These are phyloP conservation scores for Articulospora tetracladia DNA, from an alignment of 495 filamentous ascomycete species.

Conservation along the genomic window DNA sequence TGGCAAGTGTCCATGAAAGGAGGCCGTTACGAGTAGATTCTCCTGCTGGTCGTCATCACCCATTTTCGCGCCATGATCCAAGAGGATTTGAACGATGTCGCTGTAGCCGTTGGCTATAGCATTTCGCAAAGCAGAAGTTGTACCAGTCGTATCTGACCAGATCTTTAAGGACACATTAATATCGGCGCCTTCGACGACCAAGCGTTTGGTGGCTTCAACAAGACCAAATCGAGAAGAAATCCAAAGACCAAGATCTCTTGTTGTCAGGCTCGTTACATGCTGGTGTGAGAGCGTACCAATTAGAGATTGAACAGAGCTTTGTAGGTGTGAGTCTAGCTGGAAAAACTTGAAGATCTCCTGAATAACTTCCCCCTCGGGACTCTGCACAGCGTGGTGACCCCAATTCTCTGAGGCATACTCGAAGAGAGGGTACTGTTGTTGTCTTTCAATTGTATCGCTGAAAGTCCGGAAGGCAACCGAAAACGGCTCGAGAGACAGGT, in stretches of 20 bases:
- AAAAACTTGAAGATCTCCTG: not conserved
- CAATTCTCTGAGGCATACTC: not conserved
- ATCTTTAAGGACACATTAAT: not conserved
- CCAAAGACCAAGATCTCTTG: not conserved
- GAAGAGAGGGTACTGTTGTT: not conserved
- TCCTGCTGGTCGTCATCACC: not conserved
- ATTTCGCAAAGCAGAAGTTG: not conserved
- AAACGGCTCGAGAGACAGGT: not conserved
- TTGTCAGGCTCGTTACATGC: not conserved
- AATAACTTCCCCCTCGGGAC: not conserved
- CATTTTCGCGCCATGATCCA: not conserved
- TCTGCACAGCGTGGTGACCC: not conserved
- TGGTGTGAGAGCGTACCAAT: not conserved
- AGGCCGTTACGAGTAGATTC: not conserved
- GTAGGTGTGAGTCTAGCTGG: not conserved
- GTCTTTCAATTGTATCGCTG: not conserved
- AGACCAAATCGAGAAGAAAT: not conserved
- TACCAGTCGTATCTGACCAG: not conserved
- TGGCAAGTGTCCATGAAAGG: not conserved
- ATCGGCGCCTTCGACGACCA: not conserved
- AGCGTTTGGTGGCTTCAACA: not conserved
- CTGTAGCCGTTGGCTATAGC: not conserved
- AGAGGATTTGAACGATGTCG: not conserved
- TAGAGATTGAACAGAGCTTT: not conserved
- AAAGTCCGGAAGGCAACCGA: too few species aligned